Conservation (phyloP, 148 eudicot genomes). For the Chenopodium berlandieri region DNA sequence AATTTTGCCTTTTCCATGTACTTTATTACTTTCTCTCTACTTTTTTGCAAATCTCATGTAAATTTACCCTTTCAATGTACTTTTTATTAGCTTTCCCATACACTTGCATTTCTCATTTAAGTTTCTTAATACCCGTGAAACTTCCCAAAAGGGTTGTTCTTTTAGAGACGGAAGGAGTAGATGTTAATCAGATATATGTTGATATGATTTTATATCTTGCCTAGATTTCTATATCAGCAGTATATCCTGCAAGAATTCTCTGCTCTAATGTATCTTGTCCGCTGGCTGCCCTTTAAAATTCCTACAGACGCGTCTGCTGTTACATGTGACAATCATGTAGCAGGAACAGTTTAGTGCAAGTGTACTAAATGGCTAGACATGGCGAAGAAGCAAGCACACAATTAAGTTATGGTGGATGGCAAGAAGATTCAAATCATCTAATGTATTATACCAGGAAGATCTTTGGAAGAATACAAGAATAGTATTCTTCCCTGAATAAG, state of each 20-base stretch:
- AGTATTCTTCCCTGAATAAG: neutral
- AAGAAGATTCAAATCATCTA: neutral
- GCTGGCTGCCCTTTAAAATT: neutral
- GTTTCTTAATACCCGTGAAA: too few species aligned
- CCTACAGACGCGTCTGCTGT: too few species aligned
- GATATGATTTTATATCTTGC: too few species aligned
- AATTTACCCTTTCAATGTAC: too few species aligned
- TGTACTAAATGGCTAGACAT: neutral
- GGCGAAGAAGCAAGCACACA: neutral
- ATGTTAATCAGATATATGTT: too few species aligned
- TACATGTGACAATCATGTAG: neutral
- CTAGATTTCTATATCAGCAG: neutral
- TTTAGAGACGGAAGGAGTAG: too few species aligned
- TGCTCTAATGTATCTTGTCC: neutral
- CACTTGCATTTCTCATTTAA: too few species aligned
- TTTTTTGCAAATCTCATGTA: too few species aligned
- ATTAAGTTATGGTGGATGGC: neutral
- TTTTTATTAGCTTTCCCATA: too few species aligned
- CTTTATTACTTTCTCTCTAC: too few species aligned
- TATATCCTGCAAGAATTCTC: neutral
- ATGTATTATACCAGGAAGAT: neutral
- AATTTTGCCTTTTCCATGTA: too few species aligned
- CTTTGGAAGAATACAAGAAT: neutral
- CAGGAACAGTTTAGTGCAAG: neutral
- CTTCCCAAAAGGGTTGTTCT: too few species aligned